phyloP scores from a whole-genome alignment of 805 yeast species.

The Hanseniaspora hatyaiensis region DNA sequence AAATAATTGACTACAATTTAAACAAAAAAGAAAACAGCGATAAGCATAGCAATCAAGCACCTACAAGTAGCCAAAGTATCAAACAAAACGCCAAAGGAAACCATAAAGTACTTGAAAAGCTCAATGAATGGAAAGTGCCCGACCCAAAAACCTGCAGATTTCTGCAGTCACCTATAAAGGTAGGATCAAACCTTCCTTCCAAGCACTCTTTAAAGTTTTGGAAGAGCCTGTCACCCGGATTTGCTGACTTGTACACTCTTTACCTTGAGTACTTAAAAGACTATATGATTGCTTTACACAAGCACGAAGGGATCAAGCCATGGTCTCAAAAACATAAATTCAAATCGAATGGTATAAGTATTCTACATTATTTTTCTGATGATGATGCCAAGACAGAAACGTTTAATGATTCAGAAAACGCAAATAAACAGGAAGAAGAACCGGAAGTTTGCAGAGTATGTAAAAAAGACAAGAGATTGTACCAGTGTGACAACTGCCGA shows the following conservation, averaged over 20 bases:
- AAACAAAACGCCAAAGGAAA: background rate
- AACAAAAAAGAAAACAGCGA: background rate
- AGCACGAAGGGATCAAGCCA: conserved; percentile 12
- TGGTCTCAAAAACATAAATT: background rate
- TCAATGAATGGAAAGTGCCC: conserved; percentile 9
- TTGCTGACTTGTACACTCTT: background rate
- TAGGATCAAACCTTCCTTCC: background rate
- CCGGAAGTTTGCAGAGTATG: background rate
- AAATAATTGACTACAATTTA: background rate
- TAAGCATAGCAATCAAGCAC: background rate
- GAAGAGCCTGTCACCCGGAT: background rate
- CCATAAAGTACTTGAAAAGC: background rate
- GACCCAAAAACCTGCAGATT: conserved; percentile 7
- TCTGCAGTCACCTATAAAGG: conserved; percentile 4
- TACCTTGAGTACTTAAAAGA: background rate
- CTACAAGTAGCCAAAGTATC: background rate
- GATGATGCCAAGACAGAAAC: background rate
- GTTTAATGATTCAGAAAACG: background rate
- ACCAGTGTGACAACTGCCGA: conserved; percentile 11
- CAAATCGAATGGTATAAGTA: conserved; percentile 11
- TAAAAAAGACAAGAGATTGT: background rate
- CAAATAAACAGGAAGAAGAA: background rate
- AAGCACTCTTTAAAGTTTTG: conserved; percentile 1
- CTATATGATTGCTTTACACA: conserved; percentile 1
- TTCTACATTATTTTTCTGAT: conserved; percentile 2